A percentile compares a stretch with the other conserved stretches of the same genome.
Evolutionary conservation across 1,284 basidiomycete genomes (phyloP).

Genomic region (Cutaneotrichosporon arboriforme): DNA sequence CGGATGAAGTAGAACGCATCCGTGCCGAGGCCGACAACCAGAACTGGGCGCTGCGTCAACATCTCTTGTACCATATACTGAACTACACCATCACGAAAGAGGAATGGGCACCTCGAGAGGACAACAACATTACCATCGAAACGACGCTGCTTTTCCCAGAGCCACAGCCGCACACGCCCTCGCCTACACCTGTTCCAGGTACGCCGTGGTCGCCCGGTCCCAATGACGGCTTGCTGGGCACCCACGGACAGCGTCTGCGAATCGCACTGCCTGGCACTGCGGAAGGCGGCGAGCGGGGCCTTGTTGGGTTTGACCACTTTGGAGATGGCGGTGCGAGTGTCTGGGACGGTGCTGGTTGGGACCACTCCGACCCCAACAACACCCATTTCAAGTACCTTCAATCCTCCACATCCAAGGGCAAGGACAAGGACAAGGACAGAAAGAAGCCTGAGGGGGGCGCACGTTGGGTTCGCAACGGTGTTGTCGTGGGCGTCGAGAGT

Average conservation of each 20-base stretch:
- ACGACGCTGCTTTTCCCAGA: constrained; percentile 69
- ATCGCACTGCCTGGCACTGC: constrained; percentile 49
- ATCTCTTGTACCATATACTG: constrained; percentile 89
- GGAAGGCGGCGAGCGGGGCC: constrained; percentile 50
- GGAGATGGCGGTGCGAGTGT: constrained; percentile 59
- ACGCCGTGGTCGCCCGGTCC: constrained; percentile 81
- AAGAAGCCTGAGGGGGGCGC: constrained; percentile 30
- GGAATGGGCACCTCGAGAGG: constrained; percentile 9
- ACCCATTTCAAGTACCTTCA: neutral
- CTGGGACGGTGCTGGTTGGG: constrained; percentile 43
- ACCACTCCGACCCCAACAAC: constrained; percentile 3
- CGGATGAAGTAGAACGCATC: constrained; percentile 22
- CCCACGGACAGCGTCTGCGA: constrained; percentile 75
- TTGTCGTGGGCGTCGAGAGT: constrained; percentile 67
- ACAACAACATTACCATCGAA: constrained; percentile 37
- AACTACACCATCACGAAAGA: constrained; percentile 65
- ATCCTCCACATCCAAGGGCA: too few relatives aligned
- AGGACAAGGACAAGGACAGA: constrained; percentile 19
- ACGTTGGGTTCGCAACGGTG: constrained; percentile 63
- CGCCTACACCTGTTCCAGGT: constrained; percentile 54
- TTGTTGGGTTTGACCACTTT: constrained; percentile 66
- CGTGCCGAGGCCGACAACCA: constrained; percentile 62
- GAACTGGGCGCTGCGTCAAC: constrained; percentile 64
- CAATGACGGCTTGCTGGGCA: constrained; percentile 65
- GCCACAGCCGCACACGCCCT: constrained; percentile 57